Evolutionary conservation across 2,329 filamentous ascomycete species (phyloP), one percentile per base, ranked within the genome.

Genomic region (Emergomyces africanus): DNA sequence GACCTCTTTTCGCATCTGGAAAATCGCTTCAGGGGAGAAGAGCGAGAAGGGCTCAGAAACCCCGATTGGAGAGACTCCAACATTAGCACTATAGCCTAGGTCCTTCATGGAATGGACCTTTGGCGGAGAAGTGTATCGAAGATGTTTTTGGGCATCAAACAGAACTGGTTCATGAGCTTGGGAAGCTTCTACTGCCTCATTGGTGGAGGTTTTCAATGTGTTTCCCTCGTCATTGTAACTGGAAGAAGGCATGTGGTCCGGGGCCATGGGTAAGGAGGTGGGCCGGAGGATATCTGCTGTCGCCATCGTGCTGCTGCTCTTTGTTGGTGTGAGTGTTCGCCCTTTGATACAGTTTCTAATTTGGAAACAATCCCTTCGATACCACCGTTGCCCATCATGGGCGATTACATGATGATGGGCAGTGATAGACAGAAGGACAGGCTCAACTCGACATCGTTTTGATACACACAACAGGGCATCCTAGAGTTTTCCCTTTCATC

Each of bases 31-130:
- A 37, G 76, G 66, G 12, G 81, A 81, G 70, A 87, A 87, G 28
- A 87, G 75, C 3, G 76, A 76, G 68, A 87, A 87, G 0, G 84
- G 83, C 60, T 86, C 81, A 0, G 83, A 85, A 57, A 85, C 83
- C 14, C 83, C 85, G 54, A 83, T 75, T 0, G 78, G 78, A 1
- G 85, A 87, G 30, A 87, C 77, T 4, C 83, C 84, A 55, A 73
- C 75, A 59, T 77, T 75, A 41, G 81, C 75, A 1, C 75, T 67
- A 46, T 81, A 80, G 1, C 81, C 82, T 57, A 86, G 74, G 37
- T 86, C 83, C 64, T 79, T 76, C 83, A 87, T 87, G 20, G 76
- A 81, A 64, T 82, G 71, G 50, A 81, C 72, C 62, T 79, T 77
- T 15, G 77, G 73, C 12, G 79, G 77, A 15, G 77, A 68, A 57